Evolutionary conservation across 306 rosid genomes (phyloP).

Genomic region (Ochetophila trinervis): DNA sequence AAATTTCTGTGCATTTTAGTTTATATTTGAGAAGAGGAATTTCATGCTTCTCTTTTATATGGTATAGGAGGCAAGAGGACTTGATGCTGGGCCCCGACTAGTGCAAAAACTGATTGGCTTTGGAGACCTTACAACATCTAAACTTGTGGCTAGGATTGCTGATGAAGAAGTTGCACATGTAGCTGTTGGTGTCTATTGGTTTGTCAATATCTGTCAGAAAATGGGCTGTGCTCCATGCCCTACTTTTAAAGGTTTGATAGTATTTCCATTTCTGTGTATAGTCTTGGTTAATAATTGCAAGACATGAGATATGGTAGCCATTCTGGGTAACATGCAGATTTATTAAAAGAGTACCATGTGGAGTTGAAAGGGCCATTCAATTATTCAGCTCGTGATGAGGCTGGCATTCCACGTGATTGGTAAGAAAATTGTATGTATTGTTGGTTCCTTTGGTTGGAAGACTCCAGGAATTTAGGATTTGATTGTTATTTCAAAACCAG

Average conservation of each 20-base stretch:
- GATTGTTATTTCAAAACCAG: not conserved
- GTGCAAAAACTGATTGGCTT: constrained; percentile 81
- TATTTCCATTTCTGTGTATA: constrained; percentile 18
- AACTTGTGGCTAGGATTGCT: constrained; percentile 81
- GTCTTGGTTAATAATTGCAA: constrained; percentile 5
- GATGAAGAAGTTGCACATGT: constrained; percentile 97
- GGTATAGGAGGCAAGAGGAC: constrained; percentile 93
- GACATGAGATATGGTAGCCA: constrained; percentile 14
- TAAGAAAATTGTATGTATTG: constrained; percentile 24
- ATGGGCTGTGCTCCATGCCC: constrained; percentile 63
- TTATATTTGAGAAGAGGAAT: not conserved
- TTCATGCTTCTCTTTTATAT: constrained; percentile 13
- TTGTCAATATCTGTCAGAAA: constrained; percentile 65
- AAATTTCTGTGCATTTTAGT: not conserved
- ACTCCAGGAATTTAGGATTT: not conserved
- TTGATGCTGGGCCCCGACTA: constrained; percentile 92
- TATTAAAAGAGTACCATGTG: constrained; percentile 74
- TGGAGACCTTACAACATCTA: constrained; percentile 78
- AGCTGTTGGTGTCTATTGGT: constrained; percentile 89
- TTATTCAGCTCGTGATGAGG: constrained; percentile 78
- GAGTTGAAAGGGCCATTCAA: constrained; percentile 90
- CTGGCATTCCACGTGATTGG: constrained; percentile 98
- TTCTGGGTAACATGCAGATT: constrained; percentile 44
- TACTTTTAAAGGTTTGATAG: constrained; percentile 66
- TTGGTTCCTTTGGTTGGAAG: constrained; percentile 6